phyloP scores from a whole-genome alignment of 345 rosid species.

The Dovyalis caffra region DNA sequence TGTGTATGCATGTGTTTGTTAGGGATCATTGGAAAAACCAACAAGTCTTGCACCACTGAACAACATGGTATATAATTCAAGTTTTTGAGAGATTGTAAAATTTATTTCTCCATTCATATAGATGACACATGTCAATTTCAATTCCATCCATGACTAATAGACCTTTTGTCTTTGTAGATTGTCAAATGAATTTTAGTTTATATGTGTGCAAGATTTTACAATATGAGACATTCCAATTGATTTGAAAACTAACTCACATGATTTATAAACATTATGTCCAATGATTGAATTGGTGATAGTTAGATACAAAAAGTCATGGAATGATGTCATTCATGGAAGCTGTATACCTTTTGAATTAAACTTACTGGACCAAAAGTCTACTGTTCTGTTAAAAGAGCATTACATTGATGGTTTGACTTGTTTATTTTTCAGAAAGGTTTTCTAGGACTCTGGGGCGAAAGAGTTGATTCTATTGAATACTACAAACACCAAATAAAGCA shows the following conservation, averaged over 20 bases:
- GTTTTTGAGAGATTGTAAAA: background rate
- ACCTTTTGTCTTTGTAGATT: background rate
- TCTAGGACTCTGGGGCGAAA: conserved; percentile 77
- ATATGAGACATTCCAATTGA: background rate
- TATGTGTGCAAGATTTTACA: background rate
- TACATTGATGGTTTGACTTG: conserved; percentile 15
- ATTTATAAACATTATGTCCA: background rate
- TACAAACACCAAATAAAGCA: conserved; percentile 60
- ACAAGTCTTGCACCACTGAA: background rate
- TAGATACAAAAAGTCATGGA: background rate
- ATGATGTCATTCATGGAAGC: background rate
- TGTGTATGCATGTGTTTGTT: background rate
- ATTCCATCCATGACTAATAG: background rate
- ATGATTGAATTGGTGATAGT: background rate
- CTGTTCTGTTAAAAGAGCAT: background rate
- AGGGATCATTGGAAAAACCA: background rate
- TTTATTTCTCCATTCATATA: background rate
- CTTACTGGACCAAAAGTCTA: background rate
- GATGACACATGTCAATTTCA: background rate
- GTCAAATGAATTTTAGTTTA: background rate
- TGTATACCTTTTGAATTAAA: background rate
- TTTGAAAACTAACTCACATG: background rate
- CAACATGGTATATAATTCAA: background rate
- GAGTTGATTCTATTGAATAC: conserved; percentile 80
- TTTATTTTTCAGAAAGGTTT: conserved; percentile 65